phyloP scores from a whole-genome alignment of 306 rosid genomes.

The Casuarina equisetifolia region DNA sequence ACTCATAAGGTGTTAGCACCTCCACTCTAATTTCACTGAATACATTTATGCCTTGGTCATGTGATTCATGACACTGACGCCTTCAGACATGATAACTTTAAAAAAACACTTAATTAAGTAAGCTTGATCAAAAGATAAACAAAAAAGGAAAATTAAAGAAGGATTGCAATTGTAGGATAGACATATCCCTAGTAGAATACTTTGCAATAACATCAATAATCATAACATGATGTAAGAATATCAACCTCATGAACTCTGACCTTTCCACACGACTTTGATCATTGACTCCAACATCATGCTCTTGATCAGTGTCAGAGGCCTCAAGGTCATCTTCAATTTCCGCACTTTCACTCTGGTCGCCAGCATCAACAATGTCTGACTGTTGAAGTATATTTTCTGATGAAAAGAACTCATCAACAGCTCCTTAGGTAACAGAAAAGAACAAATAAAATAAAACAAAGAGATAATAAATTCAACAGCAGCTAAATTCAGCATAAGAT shows the following conservation, averaged over 20 bases:
- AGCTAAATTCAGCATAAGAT: neutral
- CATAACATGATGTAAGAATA: neutral
- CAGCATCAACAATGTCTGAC: conserved; percentile 26
- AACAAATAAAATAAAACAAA: too few species aligned
- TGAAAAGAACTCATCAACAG: conserved; percentile 39
- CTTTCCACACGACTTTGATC: conserved; percentile 35
- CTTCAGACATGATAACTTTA: neutral
- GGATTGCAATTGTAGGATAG: neutral
- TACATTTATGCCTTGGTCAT: neutral
- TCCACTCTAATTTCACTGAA: neutral
- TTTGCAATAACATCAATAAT: neutral
- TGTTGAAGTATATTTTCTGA: conserved; percentile 31
- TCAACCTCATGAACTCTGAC: conserved; percentile 52
- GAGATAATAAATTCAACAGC: neutral
- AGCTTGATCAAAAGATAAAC: neutral
- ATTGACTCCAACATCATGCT: conserved; percentile 34
- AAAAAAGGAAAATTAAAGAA: neutral
- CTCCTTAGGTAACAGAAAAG: conserved; percentile 34
- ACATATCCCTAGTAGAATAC: neutral
- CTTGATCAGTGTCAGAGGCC: conserved; percentile 53
- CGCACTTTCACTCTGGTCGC: conserved; percentile 33
- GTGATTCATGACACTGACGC: neutral
- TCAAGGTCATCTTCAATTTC: conserved; percentile 53
- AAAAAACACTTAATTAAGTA: neutral
- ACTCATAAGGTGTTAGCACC: neutral